phyloP scores from a whole-genome alignment of 2,329 filamentous ascomycete genomes.

The Pyrenophora graminea region DNA sequence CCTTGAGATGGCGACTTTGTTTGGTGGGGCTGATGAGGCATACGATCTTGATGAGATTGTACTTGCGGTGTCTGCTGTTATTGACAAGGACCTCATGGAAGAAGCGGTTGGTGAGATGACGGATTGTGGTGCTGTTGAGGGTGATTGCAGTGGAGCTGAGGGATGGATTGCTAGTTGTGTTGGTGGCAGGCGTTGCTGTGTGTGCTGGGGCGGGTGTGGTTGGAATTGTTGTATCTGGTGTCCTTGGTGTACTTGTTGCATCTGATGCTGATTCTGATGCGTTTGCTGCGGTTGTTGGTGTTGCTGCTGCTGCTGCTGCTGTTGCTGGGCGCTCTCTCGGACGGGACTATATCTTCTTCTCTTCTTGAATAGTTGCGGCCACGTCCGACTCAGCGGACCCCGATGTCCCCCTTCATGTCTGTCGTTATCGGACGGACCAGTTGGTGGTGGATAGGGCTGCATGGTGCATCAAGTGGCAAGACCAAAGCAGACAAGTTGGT shows the following conservation, averaged over 20 bases:
- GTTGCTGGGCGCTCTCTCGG: conserved; percentile 31
- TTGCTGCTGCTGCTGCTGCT: conserved; percentile 20
- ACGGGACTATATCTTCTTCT: conserved; percentile 38
- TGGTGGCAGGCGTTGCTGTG: conserved; percentile 12
- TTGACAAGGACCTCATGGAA: conserved; percentile 25
- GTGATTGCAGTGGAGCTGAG: conserved; percentile 19
- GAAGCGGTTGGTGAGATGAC: conserved; percentile 19
- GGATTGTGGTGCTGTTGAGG: conserved; percentile 13
- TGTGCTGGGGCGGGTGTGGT: conserved; percentile 2
- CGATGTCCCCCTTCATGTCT: conserved; percentile 25
- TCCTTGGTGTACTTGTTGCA: conserved; percentile 1
- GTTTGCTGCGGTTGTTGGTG: neutral
- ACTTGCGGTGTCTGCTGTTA: conserved; percentile 28
- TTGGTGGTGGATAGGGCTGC: conserved; percentile 26
- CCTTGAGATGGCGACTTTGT: conserved; percentile 32
- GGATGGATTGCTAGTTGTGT: conserved; percentile 22
- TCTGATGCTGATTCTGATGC: neutral
- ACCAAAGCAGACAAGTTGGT: neutral
- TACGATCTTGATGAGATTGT: conserved; percentile 33
- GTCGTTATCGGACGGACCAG: conserved; percentile 23
- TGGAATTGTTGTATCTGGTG: conserved; percentile 7
- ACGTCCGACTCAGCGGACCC: conserved; percentile 35
- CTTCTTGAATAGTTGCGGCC: conserved; percentile 40
- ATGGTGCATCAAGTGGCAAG: conserved; percentile 18
- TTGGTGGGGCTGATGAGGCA: conserved; percentile 27